Evolutionary conservation across 2,329 filamentous ascomycete genomes (phyloP).

Genomic region (Aspergillus sp.): DNA sequence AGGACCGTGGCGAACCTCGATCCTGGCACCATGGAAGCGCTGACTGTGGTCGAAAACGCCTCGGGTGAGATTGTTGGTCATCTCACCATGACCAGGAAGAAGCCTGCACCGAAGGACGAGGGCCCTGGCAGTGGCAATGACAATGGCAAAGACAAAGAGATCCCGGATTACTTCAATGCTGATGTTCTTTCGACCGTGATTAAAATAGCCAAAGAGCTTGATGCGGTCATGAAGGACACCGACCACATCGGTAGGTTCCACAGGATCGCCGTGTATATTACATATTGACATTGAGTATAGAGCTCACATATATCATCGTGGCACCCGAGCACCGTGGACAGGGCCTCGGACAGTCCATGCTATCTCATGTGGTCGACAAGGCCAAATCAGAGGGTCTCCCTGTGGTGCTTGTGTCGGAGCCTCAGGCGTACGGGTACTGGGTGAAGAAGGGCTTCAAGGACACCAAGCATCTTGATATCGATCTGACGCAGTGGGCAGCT

Average conservation of each 20-base stretch:
- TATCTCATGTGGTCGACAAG: not conserved
- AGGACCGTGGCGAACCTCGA: not conserved
- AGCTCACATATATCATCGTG: slow-evolving; percentile 6
- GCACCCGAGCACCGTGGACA: not conserved
- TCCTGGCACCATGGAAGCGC: not conserved
- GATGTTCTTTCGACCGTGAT: not conserved
- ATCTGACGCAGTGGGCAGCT: slow-evolving; percentile 17
- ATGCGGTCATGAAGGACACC: not conserved
- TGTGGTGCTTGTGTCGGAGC: slow-evolving; percentile 11
- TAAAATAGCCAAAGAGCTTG: not conserved
- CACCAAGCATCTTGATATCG: slow-evolving; percentile 16
- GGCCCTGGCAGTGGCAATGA: not conserved
- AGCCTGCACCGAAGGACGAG: not conserved
- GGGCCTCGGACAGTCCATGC: slow-evolving; percentile 4
- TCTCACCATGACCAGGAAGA: not conserved
- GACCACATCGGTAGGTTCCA: slow-evolving; percentile 4
- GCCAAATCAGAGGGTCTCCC: not conserved
- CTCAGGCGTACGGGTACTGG: slow-evolving; percentile 16
- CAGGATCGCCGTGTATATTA: too few relatives aligned
- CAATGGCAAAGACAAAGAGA: not conserved
- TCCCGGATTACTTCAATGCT: not conserved
- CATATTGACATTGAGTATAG: not conserved
- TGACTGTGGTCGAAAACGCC: slow-evolving; percentile 1
- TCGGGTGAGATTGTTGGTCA: slow-evolving; percentile 2
- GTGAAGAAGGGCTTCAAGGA: slow-evolving; percentile 14